Evolutionary conservation across 129 eudicot genomes (phyloP).

Genomic region (sunflower (Helianthus annuus)): HanXRQr2.0-SUNRISE NC_035436.2:23803031-23803530

Average conservation of each 20-base stretch:
- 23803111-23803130: slow-evolving; percentile 76
- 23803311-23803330: slow-evolving; percentile 79
- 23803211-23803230: slow-evolving; percentile 93
- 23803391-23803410: slow-evolving; percentile 72
- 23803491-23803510: slow-evolving; percentile 83
- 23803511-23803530: slow-evolving; percentile 82
- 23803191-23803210: slow-evolving; percentile 82
- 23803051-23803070: slow-evolving; percentile 69
- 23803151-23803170: slow-evolving; percentile 89
- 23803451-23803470: slow-evolving; percentile 78
- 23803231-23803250: slow-evolving; percentile 88
- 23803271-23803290: slow-evolving; percentile 81
- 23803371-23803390: slow-evolving; percentile 42
- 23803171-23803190: slow-evolving; percentile 60
- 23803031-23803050: slow-evolving; percentile 72
- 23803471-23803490: slow-evolving; percentile 66
- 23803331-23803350: slow-evolving; percentile 65
- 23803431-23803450: slow-evolving; percentile 74
- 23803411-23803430: slow-evolving; percentile 89
- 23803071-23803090: slow-evolving; percentile 78
- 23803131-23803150: slow-evolving; percentile 85
- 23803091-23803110: slow-evolving; percentile 84
- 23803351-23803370: slow-evolving; percentile 62
- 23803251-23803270: slow-evolving; percentile 80
- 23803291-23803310: slow-evolving; percentile 61